These are phyloP conservation scores for Dioscorea cayenensis DNA, from an alignment of 116 monocot genomes.

Conservation along the genomic window DNA sequence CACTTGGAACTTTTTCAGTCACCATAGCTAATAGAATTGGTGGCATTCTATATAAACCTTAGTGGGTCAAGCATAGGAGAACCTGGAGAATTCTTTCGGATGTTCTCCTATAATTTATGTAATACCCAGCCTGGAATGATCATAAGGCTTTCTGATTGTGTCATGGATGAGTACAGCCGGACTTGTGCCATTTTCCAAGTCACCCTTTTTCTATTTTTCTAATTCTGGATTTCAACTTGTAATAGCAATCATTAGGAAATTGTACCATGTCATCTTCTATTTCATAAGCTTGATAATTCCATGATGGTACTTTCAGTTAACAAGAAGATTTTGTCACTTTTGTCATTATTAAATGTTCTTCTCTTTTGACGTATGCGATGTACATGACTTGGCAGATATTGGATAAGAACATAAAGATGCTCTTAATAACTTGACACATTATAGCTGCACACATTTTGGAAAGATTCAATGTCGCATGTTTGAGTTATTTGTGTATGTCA, in stretches of 20 bases:
- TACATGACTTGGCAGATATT: too few species aligned
- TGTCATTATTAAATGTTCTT: too few species aligned
- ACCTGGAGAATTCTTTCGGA: conserved; percentile 47
- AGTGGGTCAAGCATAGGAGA: conserved; percentile 38
- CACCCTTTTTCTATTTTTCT: background rate
- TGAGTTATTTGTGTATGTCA: too few species aligned
- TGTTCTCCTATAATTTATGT: conserved; percentile 67
- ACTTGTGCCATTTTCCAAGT: conserved; percentile 42
- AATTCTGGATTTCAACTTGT: background rate
- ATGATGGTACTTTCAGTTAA: background rate
- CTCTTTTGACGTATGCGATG: background rate
- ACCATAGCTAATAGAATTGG: conserved; percentile 76
- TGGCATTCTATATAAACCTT: conserved; percentile 67
- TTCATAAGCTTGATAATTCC: background rate
- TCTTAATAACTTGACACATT: too few species aligned
- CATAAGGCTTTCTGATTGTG: conserved; percentile 49
- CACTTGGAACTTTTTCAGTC: conserved; percentile 72
- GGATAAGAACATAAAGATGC: too few species aligned
- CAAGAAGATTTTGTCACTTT: background rate
- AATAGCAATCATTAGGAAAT: background rate
- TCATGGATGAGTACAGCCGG: conserved; percentile 62
- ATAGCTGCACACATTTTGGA: too few species aligned
- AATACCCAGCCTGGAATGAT: conserved; percentile 59
- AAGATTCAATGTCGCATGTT: too few species aligned
- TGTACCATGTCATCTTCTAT: background rate